Percentiles rank a stretch among this genome's conserved stretches.
Evolutionary conservation across 2,329 filamentous ascomycete species (phyloP).

Genomic region (Fonsecaea multimorphosa): DNA sequence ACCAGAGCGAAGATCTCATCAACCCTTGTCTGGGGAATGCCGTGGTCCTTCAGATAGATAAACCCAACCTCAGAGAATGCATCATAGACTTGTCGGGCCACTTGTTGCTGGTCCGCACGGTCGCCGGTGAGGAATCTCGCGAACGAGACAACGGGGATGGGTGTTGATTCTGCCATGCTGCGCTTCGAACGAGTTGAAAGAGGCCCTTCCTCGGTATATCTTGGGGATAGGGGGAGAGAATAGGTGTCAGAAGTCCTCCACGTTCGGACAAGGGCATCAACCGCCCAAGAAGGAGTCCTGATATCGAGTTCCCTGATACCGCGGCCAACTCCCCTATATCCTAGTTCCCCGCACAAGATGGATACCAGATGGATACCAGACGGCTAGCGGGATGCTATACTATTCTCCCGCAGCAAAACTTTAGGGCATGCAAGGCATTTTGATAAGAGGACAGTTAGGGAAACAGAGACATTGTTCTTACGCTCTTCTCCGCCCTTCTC

Average conservation of each 20-base stretch:
- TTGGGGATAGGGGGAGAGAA: not conserved
- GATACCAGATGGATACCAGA: not conserved
- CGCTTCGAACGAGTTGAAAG: not conserved
- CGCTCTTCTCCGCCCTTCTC: not conserved
- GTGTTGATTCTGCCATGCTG: not conserved
- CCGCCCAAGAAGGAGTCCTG: not conserved
- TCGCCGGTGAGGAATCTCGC: slow-evolving; percentile 44
- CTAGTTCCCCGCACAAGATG: not conserved
- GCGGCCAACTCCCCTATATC: not conserved
- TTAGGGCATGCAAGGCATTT: not conserved
- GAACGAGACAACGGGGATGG: slow-evolving; percentile 51
- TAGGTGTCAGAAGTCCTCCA: not conserved
- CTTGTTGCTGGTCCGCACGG: slow-evolving; percentile 40
- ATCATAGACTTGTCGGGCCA: slow-evolving; percentile 44
- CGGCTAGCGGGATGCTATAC: not conserved
- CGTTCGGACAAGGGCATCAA: not conserved
- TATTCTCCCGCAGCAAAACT: not conserved
- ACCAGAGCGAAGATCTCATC: slow-evolving; percentile 34
- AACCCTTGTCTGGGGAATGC: slow-evolving; percentile 40
- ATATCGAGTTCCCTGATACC: not conserved
- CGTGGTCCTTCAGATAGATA: slow-evolving; percentile 51
- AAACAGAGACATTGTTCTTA: not conserved
- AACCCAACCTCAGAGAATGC: slow-evolving; percentile 50
- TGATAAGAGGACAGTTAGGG: not conserved
- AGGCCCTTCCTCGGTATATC: not conserved